Evolutionary conservation across 306 rosid genomes (phyloP), one percentile per base, ranked within the genome.

Genomic region (Abrus precatorius): DNA sequence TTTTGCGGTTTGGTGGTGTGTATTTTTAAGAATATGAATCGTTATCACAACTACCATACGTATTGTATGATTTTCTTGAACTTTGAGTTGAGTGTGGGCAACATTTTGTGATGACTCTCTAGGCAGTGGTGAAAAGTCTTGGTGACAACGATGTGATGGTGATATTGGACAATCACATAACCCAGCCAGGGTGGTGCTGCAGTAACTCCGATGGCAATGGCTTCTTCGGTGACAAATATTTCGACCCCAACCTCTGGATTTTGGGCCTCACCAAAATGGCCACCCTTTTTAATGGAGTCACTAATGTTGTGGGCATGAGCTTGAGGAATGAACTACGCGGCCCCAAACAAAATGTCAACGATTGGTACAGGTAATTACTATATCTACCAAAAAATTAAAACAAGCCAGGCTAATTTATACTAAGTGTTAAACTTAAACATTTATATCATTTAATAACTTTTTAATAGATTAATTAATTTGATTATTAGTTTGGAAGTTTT

Each of bases 291-390:
- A 92, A 81, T 0, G 95, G 92, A 1, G 82, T 86, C 10, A 5
- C 76, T 20, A 87, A 83, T 78, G 97, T 94, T 66, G 87, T 94
- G 6, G 98, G 87, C 5, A 92, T 94, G 94, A 94, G 98, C 88
- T 83, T 94, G 77, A 92, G 98, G 83, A 94, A 94, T 44, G 98
- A 94, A 69, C 95, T 94, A 33, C 85, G 97, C 45, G 98, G 98
- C 57, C 92, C 92, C 30, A 94, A 66, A 83, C 98, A 94, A 57
- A 94, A 90, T 56, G 83, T 86, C 29, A 48, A 79, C 5, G 97
- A 94, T 79, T 94, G 98, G 98, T 92, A 87, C 87, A 94, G 75
- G 93, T 88, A 88, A 27, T 72, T 10, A 5, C 8, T 29, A 9
- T 13, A 20, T 20, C 20, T 20, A 20, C 0, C n/a, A n/a, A n/a